phyloP scores from a whole-genome alignment of 2,329 filamentous ascomycete genomes.

The Clonostachys byssicola region DNA sequence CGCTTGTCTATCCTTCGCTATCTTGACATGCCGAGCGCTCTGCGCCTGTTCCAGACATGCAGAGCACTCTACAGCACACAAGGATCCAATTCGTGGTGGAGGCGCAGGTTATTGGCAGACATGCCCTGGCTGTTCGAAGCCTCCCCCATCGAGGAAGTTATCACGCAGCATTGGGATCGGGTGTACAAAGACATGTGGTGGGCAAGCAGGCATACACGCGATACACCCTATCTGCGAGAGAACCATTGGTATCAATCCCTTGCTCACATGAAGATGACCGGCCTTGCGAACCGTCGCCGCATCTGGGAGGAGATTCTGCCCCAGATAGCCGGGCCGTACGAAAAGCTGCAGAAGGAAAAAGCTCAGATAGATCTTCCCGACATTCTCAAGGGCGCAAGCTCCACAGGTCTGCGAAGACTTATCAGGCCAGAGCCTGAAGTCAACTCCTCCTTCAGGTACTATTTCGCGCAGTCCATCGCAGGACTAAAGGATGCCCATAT shows the following conservation, averaged over 20 bases:
- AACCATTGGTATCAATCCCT: no score
- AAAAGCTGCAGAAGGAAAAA: background rate
- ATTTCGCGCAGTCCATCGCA: no score
- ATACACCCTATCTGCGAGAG: no score
- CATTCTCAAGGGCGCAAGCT: background rate
- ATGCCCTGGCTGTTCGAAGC: slow-evolving; percentile 1
- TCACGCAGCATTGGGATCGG: background rate
- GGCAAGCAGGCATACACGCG: background rate
- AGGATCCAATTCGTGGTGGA: background rate
- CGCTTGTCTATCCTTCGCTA: background rate
- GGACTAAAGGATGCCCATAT: no score
- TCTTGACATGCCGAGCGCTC: background rate
- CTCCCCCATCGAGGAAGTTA: background rate
- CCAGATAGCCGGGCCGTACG: background rate
- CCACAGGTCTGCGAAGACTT: background rate
- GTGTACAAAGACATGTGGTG: background rate
- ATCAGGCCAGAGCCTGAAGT: background rate
- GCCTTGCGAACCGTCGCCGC: background rate
- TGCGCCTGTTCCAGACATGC: background rate
- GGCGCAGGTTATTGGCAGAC: background rate
- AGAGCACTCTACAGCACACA: background rate
- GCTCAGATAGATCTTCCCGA: no score
- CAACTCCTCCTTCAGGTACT: no score
- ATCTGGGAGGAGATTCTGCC: background rate
- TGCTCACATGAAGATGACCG: background rate